Evolutionary conservation across 2,329 filamentous ascomycete genomes (phyloP), one percentile per base, ranked within the genome.

Genomic region (Phialophora expanda): DNA sequence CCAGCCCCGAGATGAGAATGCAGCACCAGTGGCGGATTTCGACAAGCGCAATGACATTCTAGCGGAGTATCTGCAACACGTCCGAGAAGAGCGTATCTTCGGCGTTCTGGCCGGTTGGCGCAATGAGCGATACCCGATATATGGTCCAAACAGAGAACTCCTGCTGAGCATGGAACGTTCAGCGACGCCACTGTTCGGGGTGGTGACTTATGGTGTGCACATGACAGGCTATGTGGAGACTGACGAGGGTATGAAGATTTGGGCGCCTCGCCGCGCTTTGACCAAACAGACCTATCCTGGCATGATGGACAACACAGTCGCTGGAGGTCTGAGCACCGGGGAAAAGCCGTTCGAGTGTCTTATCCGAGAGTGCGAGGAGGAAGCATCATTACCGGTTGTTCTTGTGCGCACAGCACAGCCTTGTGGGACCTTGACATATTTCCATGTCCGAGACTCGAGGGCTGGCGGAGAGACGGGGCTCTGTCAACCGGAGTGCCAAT

Each of bases 231-330:
- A 90, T 73, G 84, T 90, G 26, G 80, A 83, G 46, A 77, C 76
- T 32, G 73, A 78, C 1, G 79, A 84, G 60, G 89, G 88, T 20
- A 79, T 96, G 53, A 89, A 87, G 74, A 83, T 99, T 48, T 98
- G 95, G 94, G 86, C 96, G 1, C 91, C 95, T 3, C 85, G 89
- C 54, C 85, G 95, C 9, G 86, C 93, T 12, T 83, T 82, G 58
- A 86, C 82, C 65, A 99, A 98, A 82, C 87, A 91, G 71, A 97
- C 93, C 0, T 99, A 94, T 75, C 89, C 90, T 0, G 86, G 90
- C n/a, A 93, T 97, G 83, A 83, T 99, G 70, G 95, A 99, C 78
- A 99, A 98, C 77, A 93, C 93, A 1, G 95, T 96, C 6, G 95
- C 93, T 0, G 91, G 91, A 2, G 91, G 92, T 0, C 88, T 98